Evolutionary conservation across 768 basidiomycete species (phyloP), one percentile per base, ranked within the genome.

Genomic region (Scleroderma bovista): DNA sequence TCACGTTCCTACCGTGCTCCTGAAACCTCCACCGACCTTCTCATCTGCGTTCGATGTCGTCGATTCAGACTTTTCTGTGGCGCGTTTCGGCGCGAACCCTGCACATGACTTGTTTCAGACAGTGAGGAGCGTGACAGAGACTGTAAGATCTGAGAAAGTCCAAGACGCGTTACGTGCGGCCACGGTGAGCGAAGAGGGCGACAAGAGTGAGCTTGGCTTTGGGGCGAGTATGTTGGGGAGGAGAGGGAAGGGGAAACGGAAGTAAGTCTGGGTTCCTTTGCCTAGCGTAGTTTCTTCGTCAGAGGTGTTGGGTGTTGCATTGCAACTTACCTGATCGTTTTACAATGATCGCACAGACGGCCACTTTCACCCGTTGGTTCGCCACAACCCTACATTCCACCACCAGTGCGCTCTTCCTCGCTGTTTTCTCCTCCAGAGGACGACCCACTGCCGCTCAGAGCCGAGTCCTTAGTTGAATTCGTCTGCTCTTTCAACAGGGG

Each of bases 161-260:
- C 86, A 88, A 62, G 69, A 76, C 0, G 85, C 84, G 2, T 66
- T 88, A 47, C 65, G 62, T 33, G 68, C 70, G 5, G 85, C 84
- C 19, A 68, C 67, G 41, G 74, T 76, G 20, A 85, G 85, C 51
- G 75, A 81, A 59, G 63, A 69, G 26, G 61, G 63, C 24, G 85
- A 87, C 63, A 64, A 66, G 15, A 73, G 68, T 17, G 77, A 77
- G 37, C 68, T 86, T 41, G 69, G 68, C 44, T 61, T 71, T 49
- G 67, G 72, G 51, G 60, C 71, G 23, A 70, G 78, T 47, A 70
- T 22, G 23, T 43, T 43, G 19, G 41, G 41, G 23, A 43, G 17
- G 24, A 26, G 78, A 52, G 74, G 79, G 46, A 74, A 63, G 37
- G 72, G 78, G 59, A 86, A 80, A 60, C 74, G 77, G 64, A 76